Conservation (phyloP, 106 monocot species). For the Dioscorea alata region DNA sequence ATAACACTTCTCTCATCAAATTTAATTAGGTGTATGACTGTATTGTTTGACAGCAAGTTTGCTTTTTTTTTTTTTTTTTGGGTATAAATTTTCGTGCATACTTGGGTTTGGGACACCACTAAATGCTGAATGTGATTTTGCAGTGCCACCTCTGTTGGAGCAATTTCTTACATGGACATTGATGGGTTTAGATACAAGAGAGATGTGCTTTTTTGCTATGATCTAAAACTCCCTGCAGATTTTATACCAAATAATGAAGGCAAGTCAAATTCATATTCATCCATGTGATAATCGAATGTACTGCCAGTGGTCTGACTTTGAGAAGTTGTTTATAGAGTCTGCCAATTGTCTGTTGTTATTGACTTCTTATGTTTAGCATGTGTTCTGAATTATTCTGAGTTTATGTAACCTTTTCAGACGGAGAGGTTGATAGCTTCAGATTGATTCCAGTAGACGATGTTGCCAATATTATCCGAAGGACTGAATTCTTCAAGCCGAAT, state of each 20-base stretch:
- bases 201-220: conserved; percentile 93
- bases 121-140: neutral
- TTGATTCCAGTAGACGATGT: conserved; percentile 56
- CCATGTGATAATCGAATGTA: no score
- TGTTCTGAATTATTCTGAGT: no score
- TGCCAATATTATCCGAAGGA: conserved; percentile 68
- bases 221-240: conserved; percentile 68
- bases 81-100: no score
- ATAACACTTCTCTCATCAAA: no score
- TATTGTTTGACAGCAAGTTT: no score
- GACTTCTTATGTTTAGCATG: no score
- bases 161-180: conserved; percentile 80
- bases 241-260: conserved; percentile 84
- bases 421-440: conserved; percentile 90
- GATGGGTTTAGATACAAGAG: conserved; percentile 72
- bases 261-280: conserved; percentile 3
- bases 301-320: no score
- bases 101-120: no score
- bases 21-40: no score
- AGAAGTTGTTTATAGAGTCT: no score
- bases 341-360: no score
- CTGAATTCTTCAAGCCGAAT: conserved; percentile 89
- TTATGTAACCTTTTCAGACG: conserved; percentile 42
- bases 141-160: conserved; percentile 79
- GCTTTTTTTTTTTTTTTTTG: no score